A percentile compares a stretch with the other conserved stretches of the same genome.
Conservation (phyloP, 371 early-diverging fungal genomes). For the Mycotypha africana region DNA sequence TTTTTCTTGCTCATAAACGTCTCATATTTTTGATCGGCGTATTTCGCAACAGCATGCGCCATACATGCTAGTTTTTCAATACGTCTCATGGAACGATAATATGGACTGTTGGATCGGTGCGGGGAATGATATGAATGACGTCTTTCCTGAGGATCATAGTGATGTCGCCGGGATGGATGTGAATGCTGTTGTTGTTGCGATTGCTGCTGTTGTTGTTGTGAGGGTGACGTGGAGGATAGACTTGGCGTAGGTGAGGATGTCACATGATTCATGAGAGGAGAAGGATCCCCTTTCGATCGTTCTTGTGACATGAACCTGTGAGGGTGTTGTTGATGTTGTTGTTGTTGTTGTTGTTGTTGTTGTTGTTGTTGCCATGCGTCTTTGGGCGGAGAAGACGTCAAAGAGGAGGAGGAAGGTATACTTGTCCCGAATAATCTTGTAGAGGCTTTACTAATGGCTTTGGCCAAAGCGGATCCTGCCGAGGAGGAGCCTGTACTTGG, state of each 20-base stretch:
- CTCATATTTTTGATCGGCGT: conserved; percentile 58
- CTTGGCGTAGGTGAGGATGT: too few species aligned
- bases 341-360: too few species aligned
- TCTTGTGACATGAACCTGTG: too few species aligned
- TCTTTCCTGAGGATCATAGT: conserved; percentile 22
- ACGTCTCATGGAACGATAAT: conserved; percentile 28
- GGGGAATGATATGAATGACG: conserved; percentile 22
- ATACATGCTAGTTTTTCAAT: conserved; percentile 59
- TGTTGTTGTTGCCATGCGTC: conserved; percentile 5
- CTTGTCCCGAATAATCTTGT: conserved; percentile 54
- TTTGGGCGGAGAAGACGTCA: conserved; percentile 35
- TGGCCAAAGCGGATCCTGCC: conserved; percentile 52
- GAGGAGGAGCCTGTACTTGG: conserved; percentile 26
- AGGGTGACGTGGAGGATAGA: too few species aligned
- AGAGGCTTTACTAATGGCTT: conserved; percentile 56
- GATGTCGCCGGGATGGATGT: conserved; percentile 18
- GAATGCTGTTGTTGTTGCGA: conserved; percentile 31
- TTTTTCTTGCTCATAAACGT: conserved; percentile 12
- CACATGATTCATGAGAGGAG: too few species aligned
- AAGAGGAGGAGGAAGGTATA: too few species aligned
- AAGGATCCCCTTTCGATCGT: too few species aligned
- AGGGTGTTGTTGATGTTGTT: too few species aligned
- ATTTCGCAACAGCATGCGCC: conserved; percentile 58
- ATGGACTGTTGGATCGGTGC: too few species aligned
- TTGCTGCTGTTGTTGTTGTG: conserved; percentile 1